Evolutionary conservation across 2,329 filamentous ascomycete genomes (phyloP).

Genomic region (Aspergillus oerlinghausenensis): DNA sequence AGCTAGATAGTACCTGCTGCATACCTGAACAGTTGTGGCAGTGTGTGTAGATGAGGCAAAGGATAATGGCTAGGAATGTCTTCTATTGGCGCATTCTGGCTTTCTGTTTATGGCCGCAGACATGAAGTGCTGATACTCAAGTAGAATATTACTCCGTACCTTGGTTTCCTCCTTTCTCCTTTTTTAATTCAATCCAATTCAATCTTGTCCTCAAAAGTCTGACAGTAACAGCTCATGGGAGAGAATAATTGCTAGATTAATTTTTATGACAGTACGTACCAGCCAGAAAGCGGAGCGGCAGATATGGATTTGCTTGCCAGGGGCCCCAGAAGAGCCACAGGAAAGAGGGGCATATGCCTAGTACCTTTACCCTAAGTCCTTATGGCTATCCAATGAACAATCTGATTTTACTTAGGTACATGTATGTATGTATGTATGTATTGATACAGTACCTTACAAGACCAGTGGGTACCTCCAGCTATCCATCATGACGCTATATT

Average conservation of each 20-base stretch:
- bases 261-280: too few relatives aligned
- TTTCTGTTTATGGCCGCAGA: constrained; percentile 24
- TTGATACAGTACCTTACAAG: background rate
- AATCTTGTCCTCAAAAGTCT: too few relatives aligned
- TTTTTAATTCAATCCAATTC: too few relatives aligned
- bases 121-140: constrained; percentile 10
- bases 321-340: background rate
- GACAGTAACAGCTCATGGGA: too few relatives aligned
- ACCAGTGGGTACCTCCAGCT: background rate
- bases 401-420: background rate
- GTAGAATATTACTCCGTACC: too few relatives aligned
- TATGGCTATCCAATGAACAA: too few relatives aligned
- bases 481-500: constrained; percentile 1
- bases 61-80: constrained; percentile 1
- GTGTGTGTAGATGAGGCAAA: constrained; percentile 20
- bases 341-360: background rate
- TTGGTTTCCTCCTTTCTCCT: too few relatives aligned
- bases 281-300: too few relatives aligned
- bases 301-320: background rate
- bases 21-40: constrained; percentile 15
- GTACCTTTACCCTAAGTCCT: background rate
- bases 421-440: background rate
- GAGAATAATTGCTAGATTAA: too few relatives aligned
- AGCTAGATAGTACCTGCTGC: too few relatives aligned
- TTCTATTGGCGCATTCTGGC: constrained; percentile 14